Base-by-base conservation (phyloP, 2,329 filamentous ascomycete species). In the Trichophyton verrucosum region DNA sequence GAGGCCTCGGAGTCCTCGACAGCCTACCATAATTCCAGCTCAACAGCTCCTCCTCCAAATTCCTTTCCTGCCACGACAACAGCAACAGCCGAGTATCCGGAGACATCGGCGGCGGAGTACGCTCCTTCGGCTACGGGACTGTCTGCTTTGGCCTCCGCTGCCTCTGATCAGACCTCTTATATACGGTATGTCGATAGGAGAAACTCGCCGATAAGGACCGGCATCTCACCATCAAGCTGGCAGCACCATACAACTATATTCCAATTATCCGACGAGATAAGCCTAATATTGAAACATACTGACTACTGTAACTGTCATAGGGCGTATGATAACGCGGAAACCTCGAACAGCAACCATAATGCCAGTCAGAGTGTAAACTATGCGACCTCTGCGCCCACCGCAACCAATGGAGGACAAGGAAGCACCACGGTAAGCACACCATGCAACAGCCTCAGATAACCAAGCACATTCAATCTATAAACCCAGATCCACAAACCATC, bases 381-480 rank as follows among this genome's bases (percentile, higher is more conserved):
- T 71, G 79, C 82, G 67, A 85, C 82, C 65, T 82, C 83, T 65
- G 85, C 84, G 53, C 83, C 84, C 56, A 83, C 84, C 63, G 82
- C 82, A 46, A 86, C 84, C 46, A 81, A 83, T 64, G 84, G 82
- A 65, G 84, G 84, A 59, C 82, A 84, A 70, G 81, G 81, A 64
- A 76, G 71, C 64, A 73, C 70, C 64, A 74, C 74, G 60, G 74
- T 77, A 67, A 75, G 75, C 76, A 42, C 17, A 42, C 20, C 30
- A 13, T 42, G 30, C 17, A 27, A 13, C 20, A 57, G 15, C 60
- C 63, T 65, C 68, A 67, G 69, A 66, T 13, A 38, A 38, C 66
- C 61, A 65, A 27, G 3, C 33, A n/a, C 27, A 44, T 24, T 36
- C 33, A n/a, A 15, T 24, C 40, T 17, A 24, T 44, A 8, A n/a